Evolutionary conservation across 2,329 filamentous ascomycete genomes (phyloP), one percentile per base, ranked within the genome.

Genomic region (Aspergillus fructus): DNA sequence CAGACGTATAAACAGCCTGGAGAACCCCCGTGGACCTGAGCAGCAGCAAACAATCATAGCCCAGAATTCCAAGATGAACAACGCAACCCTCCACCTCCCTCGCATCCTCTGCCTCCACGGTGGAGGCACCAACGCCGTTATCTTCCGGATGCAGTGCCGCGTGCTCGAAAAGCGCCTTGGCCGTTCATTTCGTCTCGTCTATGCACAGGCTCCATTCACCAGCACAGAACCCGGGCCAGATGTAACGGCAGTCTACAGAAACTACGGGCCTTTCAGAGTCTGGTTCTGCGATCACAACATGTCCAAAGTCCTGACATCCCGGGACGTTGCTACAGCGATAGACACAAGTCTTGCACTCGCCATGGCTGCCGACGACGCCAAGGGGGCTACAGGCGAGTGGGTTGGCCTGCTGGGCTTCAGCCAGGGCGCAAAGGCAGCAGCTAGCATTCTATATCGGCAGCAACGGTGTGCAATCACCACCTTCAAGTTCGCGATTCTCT

Each of bases 341-440:
- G 59, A 64, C 68, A 5, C 66, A 68, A 2, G 77, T 76, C 17
- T 78, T 9, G 68, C 69, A 40, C 72, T 76, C 1, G 55, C 58
- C 2, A 86, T 87, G 80, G 74, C 76, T 9, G 73, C 68, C 5
- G 84, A 88, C 65, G 73, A 82, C 62, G 11, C 11, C 12, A 15
- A 13, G 11, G 33, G 33, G 5, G 79, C 77, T 2, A 79, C 75
- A 0, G 86, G 86, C 0, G 73, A 78, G 12, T 87, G 84, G 80
- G 82, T 87, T 9, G 87, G 76, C 0, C 60, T 89, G 9, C 64
- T 89, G 50, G 87, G 87, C 0, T 89, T 89, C 70, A 88, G 85
- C 51, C 86, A 89, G 68, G 87, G 87, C 43, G 85, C 84, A 19
- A 87, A 85, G 72, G 66, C 88, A 5, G 81, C 80, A 1, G 83